Base-by-base conservation (phyloP, 306 rosid species). In the Benincasa hispida region DNA sequence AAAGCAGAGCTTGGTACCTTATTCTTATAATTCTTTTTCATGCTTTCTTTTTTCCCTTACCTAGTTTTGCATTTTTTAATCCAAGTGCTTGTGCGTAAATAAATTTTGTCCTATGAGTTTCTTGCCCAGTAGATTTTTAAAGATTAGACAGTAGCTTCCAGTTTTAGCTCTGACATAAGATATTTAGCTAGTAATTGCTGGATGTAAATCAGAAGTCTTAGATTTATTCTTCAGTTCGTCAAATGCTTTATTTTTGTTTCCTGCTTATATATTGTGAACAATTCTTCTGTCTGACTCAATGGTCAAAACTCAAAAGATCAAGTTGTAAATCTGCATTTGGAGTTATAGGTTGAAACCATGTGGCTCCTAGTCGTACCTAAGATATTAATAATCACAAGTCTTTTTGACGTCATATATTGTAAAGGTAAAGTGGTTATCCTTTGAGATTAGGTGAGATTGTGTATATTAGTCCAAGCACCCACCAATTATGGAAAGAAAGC, bases 1-100 rank as follows among this genome's bases (percentile, higher is more conserved):
- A 84, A 94, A 94, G 86, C 99, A 89, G 85, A 89, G 99, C 91
- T 80, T 94, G 97, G 99, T 94, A 89, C 77, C 61, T 60, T 82
- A 68, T 61, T 28, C 67, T 61, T 61, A 14, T 28, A 13, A 37
- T 66, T 65, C 30, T 35, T 67, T 37, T 10, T 47, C 69, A 41
- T 62, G 35, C 77, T 53, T 68, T 78, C 54, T 73, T 51, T 50
- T 80, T 12, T 4, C 47, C 45, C 18, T 17, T 66, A 8, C 24
- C 41, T 70, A 7, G 55, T 53, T 57, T 11, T 50, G 53, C 19
- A 54, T 22, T 55, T 10, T 37, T 41, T 55, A 11, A 19, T 15
- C 42, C 28, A 22, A 42, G 35, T 72, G 76, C 37, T 47, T 45
- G 4, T 70, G 59, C 1, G 10, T 14, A 15, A 47, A 22, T 63